phyloP scores from a whole-genome alignment of 1,284 basidiomycete species.

The Marasmius tenuissimus region DNA sequence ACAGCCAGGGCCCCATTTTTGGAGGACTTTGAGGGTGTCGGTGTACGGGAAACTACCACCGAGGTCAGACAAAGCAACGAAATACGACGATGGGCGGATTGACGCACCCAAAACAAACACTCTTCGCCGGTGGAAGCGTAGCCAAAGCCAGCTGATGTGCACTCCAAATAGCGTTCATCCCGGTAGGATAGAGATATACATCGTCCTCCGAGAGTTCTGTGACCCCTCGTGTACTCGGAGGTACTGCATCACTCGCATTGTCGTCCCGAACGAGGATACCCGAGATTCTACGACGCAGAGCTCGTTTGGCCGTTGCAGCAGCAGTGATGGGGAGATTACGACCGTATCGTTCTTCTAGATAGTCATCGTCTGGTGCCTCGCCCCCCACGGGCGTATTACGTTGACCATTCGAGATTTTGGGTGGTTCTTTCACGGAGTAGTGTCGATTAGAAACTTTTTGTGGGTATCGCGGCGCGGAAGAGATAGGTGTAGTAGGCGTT shows the following conservation, averaged over 20 bases:
- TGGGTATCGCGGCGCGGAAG: slow-evolving; percentile 30
- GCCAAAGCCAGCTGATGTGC: slow-evolving; percentile 76
- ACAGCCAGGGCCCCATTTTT: slow-evolving; percentile 97
- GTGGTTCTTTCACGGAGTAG: slow-evolving; percentile 51
- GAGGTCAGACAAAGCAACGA: too few relatives aligned
- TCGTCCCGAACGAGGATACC: slow-evolving; percentile 76
- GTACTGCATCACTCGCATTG: slow-evolving; percentile 37
- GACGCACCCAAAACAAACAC: slow-evolving; percentile 87
- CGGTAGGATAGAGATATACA: slow-evolving; percentile 85
- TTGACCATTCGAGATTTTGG: slow-evolving; percentile 17
- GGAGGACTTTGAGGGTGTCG: slow-evolving; percentile 94
- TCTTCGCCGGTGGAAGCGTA: slow-evolving; percentile 65
- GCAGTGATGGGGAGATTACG: slow-evolving; percentile 83
- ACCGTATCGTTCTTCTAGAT: slow-evolving; percentile 94
- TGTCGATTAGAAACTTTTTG: slow-evolving; percentile 58
- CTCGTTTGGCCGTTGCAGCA: slow-evolving; percentile 80
- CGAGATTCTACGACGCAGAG: slow-evolving; percentile 86
- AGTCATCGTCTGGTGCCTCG: slow-evolving; percentile 51
- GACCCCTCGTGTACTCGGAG: slow-evolving; percentile 60
- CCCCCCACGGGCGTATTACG: slow-evolving; percentile 10
- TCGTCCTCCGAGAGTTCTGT: slow-evolving; percentile 76
- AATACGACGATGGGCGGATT: background rate
- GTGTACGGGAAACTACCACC: slow-evolving; percentile 98
- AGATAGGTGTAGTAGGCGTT: slow-evolving; percentile 23
- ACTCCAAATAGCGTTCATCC: slow-evolving; percentile 94